Conservation (phyloP, 2,329 filamentous ascomycete genomes). For the Chaetomium sp. region DNA sequence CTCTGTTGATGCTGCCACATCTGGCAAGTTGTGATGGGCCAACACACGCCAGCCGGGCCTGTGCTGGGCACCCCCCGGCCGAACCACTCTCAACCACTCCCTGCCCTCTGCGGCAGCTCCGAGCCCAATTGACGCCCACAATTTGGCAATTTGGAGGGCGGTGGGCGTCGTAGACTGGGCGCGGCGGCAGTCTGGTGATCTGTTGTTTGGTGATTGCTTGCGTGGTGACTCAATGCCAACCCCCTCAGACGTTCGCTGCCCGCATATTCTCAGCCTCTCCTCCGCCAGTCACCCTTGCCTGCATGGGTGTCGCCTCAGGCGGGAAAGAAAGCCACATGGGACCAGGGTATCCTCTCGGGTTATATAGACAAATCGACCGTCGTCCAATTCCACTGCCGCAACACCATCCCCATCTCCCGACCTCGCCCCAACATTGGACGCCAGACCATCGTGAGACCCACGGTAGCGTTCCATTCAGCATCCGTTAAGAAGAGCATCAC, state of each 20-base stretch:
- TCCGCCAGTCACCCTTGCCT: conserved; percentile 13
- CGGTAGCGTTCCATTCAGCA: conserved; percentile 22
- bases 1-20: conserved; percentile 28
- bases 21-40: conserved; percentile 28
- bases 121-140: conserved; percentile 34
- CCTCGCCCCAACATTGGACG: conserved; percentile 26
- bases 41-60: conserved; percentile 12
- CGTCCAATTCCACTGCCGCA: conserved; percentile 21
- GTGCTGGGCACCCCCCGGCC: conserved; percentile 12
- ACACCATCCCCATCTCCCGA: conserved; percentile 10
- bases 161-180: conserved; percentile 11
- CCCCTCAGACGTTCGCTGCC: conserved; percentile 9
- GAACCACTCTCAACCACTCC: conserved; percentile 2
- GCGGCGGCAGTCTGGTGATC: conserved; percentile 17
- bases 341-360: background rate
- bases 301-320: conserved; percentile 16
- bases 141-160: conserved; percentile 25
- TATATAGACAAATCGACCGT: conserved; percentile 22
- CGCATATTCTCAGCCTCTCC: conserved; percentile 5
- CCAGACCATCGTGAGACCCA: conserved; percentile 23
- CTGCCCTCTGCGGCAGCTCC: conserved; percentile 9
- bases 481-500: conserved; percentile 6
- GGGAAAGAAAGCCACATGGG: conserved; percentile 1
- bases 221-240: conserved; percentile 31
- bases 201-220: conserved; percentile 23